Evolutionary conservation across 352 stramenopile species (phyloP).

Genomic region (Globisporangium megalacanthum): DNA sequence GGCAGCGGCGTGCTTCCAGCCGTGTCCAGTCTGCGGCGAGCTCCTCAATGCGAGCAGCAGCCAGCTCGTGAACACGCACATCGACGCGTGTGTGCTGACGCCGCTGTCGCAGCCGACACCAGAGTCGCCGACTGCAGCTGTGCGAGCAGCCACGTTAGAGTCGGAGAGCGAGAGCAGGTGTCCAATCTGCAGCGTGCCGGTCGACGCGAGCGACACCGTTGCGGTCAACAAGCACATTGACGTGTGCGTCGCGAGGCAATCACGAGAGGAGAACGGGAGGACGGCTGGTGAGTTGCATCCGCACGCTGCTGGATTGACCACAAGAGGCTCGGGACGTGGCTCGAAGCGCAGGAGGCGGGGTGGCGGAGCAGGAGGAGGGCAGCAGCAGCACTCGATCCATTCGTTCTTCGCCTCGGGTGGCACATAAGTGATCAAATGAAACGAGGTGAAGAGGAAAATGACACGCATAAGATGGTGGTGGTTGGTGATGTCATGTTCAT

Average conservation of each 20-base stretch:
- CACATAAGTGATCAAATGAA: background rate
- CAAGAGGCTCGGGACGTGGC: background rate
- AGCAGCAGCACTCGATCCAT: constrained; percentile 14
- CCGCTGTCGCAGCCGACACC: background rate
- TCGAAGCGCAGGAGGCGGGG: constrained; percentile 2
- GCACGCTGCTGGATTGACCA: background rate
- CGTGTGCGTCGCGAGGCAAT: constrained; percentile 8
- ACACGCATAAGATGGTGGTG: no score
- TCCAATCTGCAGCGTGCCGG: constrained; percentile 16
- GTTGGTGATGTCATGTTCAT: background rate
- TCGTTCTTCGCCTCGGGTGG: constrained; percentile 9
- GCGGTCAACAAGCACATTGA: constrained; percentile 23
- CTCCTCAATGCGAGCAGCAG: constrained; percentile 39
- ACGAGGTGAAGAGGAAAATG: no score
- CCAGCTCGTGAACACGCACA: constrained; percentile 52
- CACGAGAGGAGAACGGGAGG: background rate
- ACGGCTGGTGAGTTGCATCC: background rate
- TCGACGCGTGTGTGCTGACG: constrained; percentile 40
- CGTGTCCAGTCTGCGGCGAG: constrained; percentile 56
- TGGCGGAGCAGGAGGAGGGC: background rate
- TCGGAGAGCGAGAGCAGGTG: constrained; percentile 4
- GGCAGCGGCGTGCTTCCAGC: constrained; percentile 11
- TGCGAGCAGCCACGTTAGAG: background rate
- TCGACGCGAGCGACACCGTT: constrained; percentile 13
- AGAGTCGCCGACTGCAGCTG: background rate